Base-by-base conservation (phyloP, 2,329 filamentous ascomycete species). In the Chaetomiaceae sp. region DNA sequence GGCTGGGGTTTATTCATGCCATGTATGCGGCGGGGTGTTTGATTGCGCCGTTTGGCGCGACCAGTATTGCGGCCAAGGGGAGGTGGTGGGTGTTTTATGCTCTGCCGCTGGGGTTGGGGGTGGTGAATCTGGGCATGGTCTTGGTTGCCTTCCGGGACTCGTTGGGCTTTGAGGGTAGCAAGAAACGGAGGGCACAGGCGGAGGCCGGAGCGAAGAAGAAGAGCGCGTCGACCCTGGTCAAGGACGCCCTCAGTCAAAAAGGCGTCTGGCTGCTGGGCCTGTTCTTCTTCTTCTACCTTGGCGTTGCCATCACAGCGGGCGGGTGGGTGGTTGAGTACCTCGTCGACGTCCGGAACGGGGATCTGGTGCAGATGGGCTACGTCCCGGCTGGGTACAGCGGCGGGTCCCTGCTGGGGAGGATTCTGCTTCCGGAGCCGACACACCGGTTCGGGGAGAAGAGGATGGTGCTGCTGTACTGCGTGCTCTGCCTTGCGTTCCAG, bases 291-390 rank as follows among this genome's bases (percentile, higher is more conserved):
- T 83, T 84, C 62, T 77, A 78, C 45, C 68, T 85, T 0, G 82
- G 82, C 0, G 75, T 73, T 0, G 63, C 61, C 1, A 73, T 82
- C 2, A 85, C 81, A 0, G 75, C 79, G 0, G 64, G 68, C 53
- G 81, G 82, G 1, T 86, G 81, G 82, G 75, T 85, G 0, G 81
- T 85, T 2, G 79, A 84, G 56, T 86, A 81, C 49, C 71, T 86
- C 3, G 76, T 84, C 6, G 72, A 73, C 2, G 78, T 80, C n/a
- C 76, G 82, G 0, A 67, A 76, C 3, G 81, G 81, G 0, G 68
- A 77, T 2, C 66, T 85, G 0, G 69, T 75, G 0, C 68, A 75
- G 16, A 77, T 83, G 64, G 82, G 81, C 0, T 86, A 85, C 45
- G 76, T 86, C 0, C 77, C 81, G 0, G 76, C 81, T 0, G 81